Conservation (phyloP, 2,329 filamentous ascomycete species). For the Aspergillus glaucus region DNA sequence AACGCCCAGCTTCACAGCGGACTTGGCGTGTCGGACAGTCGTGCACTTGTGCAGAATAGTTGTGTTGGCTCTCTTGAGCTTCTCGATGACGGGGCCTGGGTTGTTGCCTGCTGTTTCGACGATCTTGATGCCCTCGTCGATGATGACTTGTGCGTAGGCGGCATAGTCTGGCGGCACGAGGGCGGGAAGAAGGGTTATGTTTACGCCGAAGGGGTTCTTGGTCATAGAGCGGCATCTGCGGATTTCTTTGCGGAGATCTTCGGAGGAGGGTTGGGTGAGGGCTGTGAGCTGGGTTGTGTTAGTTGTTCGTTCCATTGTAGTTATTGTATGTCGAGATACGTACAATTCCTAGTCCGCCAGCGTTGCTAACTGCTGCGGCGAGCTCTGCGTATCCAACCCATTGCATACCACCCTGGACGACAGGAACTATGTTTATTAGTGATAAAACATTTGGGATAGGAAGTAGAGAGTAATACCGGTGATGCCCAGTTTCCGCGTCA, state of each 20-base stretch:
- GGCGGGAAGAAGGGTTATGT: conserved; percentile 86
- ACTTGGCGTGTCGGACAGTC: conserved; percentile 85
- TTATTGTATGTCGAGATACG: conserved; percentile 6
- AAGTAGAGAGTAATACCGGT: conserved; percentile 23
- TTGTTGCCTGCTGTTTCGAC: conserved; percentile 91
- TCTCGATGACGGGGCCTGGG: conserved; percentile 81
- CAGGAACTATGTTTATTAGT: conserved; percentile 32
- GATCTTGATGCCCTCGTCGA: conserved; percentile 85
- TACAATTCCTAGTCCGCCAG: conserved; percentile 48
- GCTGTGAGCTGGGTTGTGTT: conserved; percentile 40
- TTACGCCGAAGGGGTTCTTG: conserved; percentile 69
- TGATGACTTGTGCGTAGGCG: conserved; percentile 84
- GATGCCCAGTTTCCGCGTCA: conserved; percentile 56
- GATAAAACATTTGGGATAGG: neutral
- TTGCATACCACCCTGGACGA: conserved; percentile 51
- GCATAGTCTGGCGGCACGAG: conserved; percentile 86
- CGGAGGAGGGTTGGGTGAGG: conserved; percentile 84
- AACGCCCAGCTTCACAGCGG: conserved; percentile 86
- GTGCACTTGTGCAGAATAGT: conserved; percentile 97
- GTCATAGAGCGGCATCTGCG: conserved; percentile 70
- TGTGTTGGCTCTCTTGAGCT: conserved; percentile 72
- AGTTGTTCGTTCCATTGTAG: neutral
- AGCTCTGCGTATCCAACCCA: conserved; percentile 51
- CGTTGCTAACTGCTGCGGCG: conserved; percentile 49
- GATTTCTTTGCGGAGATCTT: conserved; percentile 91